phyloP scores from a whole-genome alignment of 257 asterid genomes.

The Ilex asprella region DNA sequence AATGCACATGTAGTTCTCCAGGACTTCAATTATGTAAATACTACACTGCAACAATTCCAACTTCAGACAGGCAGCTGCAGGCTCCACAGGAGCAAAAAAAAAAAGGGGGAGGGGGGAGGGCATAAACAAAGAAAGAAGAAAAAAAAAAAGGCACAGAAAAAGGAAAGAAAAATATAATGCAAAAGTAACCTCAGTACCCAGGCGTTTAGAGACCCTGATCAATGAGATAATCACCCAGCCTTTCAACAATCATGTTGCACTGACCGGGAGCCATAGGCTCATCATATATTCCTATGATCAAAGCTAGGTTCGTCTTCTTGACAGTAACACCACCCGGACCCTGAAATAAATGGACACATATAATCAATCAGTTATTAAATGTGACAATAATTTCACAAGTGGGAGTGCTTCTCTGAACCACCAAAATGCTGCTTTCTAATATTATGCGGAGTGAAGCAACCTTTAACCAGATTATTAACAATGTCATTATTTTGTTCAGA shows the following conservation, averaged over 20 bases:
- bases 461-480: too few relatives aligned
- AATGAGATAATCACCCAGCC: conserved; percentile 36
- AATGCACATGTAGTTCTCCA: conserved; percentile 14
- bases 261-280: conserved; percentile 40
- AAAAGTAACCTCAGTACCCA: conserved; percentile 8
- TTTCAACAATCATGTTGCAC: conserved; percentile 40
- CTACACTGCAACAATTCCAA: conserved; percentile 14
- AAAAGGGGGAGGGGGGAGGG: too few relatives aligned
- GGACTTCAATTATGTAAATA: conserved; percentile 8
- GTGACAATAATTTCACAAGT: not conserved
- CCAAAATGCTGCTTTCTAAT: too few relatives aligned
- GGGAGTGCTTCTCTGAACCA: not conserved
- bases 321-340: conserved; percentile 38
- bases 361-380: not conserved
- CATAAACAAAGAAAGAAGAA: not conserved
- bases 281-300: conserved; percentile 33
- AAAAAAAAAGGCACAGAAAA: not conserved
- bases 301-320: conserved; percentile 34
- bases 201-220: conserved; percentile 22
- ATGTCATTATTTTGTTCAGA: too few relatives aligned
- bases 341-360: conserved; percentile 1
- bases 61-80: not conserved
- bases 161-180: not conserved
- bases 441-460: too few relatives aligned
- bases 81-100: not conserved